These are phyloP conservation scores for Penicillium antarcticum DNA, from an alignment of 495 filamentous ascomycete species.

Conservation along the genomic window DNA sequence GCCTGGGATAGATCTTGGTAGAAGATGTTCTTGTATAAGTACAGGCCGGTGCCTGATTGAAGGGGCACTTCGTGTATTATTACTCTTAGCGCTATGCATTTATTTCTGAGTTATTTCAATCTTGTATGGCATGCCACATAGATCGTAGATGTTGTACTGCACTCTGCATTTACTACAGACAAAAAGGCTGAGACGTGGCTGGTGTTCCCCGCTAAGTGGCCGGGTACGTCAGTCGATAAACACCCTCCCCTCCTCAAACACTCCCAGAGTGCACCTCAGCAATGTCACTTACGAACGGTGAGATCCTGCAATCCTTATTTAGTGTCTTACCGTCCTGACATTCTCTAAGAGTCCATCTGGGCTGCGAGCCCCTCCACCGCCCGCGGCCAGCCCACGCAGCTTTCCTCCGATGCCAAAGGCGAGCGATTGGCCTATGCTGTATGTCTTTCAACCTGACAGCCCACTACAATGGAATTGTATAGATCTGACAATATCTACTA, in stretches of 20 bases:
- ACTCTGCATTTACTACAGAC: no score
- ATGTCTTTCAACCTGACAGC: constrained; percentile 28
- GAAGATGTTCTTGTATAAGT: constrained; percentile 18
- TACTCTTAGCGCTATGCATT: constrained; percentile 21
- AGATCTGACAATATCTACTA: constrained; percentile 10
- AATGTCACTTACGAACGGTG: constrained; percentile 50
- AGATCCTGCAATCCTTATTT: background rate
- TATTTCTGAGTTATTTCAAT: background rate
- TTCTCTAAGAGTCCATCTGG: constrained; percentile 60
- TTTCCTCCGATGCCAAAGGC: constrained; percentile 87
- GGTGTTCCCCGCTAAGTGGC: constrained; percentile 17
- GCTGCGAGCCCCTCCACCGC: constrained; percentile 77
- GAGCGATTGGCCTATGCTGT: constrained; percentile 93
- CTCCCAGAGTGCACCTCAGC: constrained; percentile 3
- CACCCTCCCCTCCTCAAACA: constrained; percentile 9
- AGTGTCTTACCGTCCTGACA: constrained; percentile 1
- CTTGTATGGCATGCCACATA: no score
- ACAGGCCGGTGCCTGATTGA: constrained; percentile 2
- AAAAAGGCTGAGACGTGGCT: background rate
- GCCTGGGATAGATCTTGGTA: background rate
- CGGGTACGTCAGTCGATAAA: constrained; percentile 31
- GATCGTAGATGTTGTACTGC: no score
- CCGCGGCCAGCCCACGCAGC: constrained; percentile 83
- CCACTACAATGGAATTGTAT: background rate
- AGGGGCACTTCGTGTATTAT: constrained; percentile 23